A percentile compares a stretch with the other conserved stretches of the same genome.
Evolutionary conservation across 306 rosid genomes (phyloP).

Genomic region (Trifolium fragiferum): DNA sequence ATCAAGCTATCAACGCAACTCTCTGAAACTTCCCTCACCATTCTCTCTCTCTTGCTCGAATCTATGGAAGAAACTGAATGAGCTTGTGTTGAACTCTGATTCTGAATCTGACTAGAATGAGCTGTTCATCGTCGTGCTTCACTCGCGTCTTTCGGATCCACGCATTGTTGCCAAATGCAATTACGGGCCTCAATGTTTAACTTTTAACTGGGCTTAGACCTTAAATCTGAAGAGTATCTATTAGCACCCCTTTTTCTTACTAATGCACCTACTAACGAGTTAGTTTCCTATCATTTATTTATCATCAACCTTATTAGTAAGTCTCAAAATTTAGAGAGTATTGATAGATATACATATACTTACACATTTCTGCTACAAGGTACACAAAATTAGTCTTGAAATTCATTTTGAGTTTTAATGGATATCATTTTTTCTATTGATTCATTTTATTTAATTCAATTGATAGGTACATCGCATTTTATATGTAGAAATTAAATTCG

Average conservation of each 20-base stretch:
- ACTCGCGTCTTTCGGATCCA: background rate
- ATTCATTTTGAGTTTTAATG: no score
- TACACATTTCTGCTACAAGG: no score
- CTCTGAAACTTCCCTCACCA: conserved; percentile 93
- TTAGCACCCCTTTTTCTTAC: background rate
- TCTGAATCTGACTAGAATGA: background rate
- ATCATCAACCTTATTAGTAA: no score
- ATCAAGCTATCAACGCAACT: conserved; percentile 87
- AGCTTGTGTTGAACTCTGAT: background rate
- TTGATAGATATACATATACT: no score
- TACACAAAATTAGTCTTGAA: no score
- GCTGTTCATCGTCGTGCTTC: background rate
- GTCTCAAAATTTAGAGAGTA: no score
- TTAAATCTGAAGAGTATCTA: background rate
- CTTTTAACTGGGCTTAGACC: conserved; percentile 6
- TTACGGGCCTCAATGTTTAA: background rate
- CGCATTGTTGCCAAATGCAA: background rate
- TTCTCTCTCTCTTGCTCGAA: conserved; percentile 33
- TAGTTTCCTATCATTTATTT: no score
- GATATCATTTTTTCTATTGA: no score
- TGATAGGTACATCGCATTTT: no score
- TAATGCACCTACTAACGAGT: background rate
- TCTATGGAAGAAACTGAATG: conserved; percentile 31
- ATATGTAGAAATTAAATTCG: no score
- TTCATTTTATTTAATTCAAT: no score